These are phyloP conservation scores for Ambrosiella xylebori DNA, from an alignment of 2,329 filamentous ascomycete genomes.

Conservation along the genomic window DNA sequence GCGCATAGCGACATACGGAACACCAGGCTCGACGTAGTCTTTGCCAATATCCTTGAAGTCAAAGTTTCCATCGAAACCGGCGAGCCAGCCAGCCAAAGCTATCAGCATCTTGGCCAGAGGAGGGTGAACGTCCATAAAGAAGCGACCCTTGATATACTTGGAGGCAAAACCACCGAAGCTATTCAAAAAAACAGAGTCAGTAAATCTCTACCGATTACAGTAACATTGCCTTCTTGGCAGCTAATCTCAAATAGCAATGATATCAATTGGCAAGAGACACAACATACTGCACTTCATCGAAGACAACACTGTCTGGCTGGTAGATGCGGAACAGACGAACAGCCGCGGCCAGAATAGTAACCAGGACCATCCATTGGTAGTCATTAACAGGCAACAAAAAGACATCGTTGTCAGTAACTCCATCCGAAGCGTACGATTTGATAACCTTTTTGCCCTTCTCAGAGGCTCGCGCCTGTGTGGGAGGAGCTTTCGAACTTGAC, in stretches of 20 bases:
- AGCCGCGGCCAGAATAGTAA: constrained; percentile 59
- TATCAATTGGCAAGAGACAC: neutral
- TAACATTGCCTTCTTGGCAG: too few relatives aligned
- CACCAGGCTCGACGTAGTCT: constrained; percentile 85
- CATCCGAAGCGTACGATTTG: constrained; percentile 54
- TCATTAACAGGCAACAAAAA: constrained; percentile 71
- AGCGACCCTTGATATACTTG: constrained; percentile 97
- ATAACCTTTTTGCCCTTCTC: constrained; percentile 9
- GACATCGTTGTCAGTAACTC: constrained; percentile 78
- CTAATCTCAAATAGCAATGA: too few relatives aligned
- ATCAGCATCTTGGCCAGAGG: constrained; percentile 93
- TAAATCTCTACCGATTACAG: neutral
- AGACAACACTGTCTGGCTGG: constrained; percentile 89
- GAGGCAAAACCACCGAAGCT: constrained; percentile 96
- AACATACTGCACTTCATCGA: constrained; percentile 95
- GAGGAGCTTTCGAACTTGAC: constrained; percentile 3
- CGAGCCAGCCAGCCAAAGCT: constrained; percentile 83
- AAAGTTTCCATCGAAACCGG: constrained; percentile 87
- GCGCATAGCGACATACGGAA: constrained; percentile 96
- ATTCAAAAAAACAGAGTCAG: constrained; percentile 10
- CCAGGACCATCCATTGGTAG: constrained; percentile 55
- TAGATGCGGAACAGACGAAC: constrained; percentile 93
- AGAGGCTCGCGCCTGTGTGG: neutral
- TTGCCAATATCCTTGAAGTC: constrained; percentile 99
- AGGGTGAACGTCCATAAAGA: constrained; percentile 99